Evolutionary conservation across 257 asterid species (phyloP).

Genomic region (Fraxinus quadrangulata): DNA sequence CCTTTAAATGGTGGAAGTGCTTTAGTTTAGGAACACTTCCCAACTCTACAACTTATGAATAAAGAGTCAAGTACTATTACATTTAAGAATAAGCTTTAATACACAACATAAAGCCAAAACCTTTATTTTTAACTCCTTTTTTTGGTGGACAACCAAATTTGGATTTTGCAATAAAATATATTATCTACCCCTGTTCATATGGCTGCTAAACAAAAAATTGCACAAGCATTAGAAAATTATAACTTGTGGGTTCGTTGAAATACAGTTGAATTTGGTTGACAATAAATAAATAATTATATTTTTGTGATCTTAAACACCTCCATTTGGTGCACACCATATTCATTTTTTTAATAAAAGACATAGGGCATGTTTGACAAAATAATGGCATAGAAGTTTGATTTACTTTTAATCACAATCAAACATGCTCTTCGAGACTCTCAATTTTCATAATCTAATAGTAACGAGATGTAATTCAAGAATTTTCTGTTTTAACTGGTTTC

Average conservation of each 20-base stretch:
- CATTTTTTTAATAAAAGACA: not conserved
- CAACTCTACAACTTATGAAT: slow-evolving; percentile 28
- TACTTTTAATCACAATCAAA: not conserved
- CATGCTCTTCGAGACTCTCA: not conserved
- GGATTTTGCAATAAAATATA: slow-evolving; percentile 24
- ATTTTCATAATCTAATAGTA: too few relatives aligned
- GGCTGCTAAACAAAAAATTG: not conserved
- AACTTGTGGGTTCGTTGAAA: slow-evolving; percentile 5
- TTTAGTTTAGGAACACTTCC: slow-evolving; percentile 40
- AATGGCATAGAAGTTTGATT: not conserved
- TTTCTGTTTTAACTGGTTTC: not conserved
- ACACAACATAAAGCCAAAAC: slow-evolving; percentile 13
- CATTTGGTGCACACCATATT: not conserved
- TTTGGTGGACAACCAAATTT: slow-evolving; percentile 8
- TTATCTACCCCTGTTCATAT: not conserved
- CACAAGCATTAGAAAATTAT: slow-evolving; percentile 11
- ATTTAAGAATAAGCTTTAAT: not conserved
- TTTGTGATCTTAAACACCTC: not conserved
- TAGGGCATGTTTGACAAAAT: not conserved
- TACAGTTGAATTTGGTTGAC: not conserved
- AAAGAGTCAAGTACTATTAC: not conserved
- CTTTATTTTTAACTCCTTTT: slow-evolving; percentile 8
- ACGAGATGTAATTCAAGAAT: too few relatives aligned
- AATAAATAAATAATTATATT: not conserved
- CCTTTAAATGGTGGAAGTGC: slow-evolving; percentile 68